Evolutionary conservation across 768 basidiomycete species (phyloP).

Genomic region (Phylloporus rhodoxanthus): DNA sequence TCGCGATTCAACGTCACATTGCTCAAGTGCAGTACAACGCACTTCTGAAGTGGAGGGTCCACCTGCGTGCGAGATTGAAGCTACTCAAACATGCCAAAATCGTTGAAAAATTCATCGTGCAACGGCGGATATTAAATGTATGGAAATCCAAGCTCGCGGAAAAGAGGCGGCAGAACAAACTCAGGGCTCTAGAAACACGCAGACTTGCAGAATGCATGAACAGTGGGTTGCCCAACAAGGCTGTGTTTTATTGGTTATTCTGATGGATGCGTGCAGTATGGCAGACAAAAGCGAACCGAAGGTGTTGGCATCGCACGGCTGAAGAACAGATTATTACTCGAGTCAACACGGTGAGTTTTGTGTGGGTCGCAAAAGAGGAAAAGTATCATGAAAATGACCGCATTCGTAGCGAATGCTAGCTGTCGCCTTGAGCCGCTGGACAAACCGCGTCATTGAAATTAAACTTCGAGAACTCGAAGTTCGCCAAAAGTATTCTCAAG

Average conservation of each 20-base stretch:
- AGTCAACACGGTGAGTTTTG: slow-evolving; percentile 35
- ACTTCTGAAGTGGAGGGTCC: slow-evolving; percentile 52
- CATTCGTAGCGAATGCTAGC: slow-evolving; percentile 45
- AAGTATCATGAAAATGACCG: slow-evolving; percentile 1
- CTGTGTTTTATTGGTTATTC: slow-evolving; percentile 1
- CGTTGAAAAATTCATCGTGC: slow-evolving; percentile 46
- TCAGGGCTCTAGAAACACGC: slow-evolving; percentile 39
- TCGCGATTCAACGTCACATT: slow-evolving; percentile 40
- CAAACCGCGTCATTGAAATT: slow-evolving; percentile 63
- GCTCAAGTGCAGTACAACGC: slow-evolving; percentile 37
- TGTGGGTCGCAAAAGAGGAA: background rate
- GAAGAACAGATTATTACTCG: slow-evolving; percentile 39
- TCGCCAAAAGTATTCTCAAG: slow-evolving; percentile 40
- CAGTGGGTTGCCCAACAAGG: slow-evolving; percentile 29
- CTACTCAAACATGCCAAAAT: slow-evolving; percentile 49
- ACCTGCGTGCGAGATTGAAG: slow-evolving; percentile 45
- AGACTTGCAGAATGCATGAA: slow-evolving; percentile 26
- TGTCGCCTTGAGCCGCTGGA: slow-evolving; percentile 55
- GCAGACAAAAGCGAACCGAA: slow-evolving; percentile 35
- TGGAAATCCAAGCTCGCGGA: slow-evolving; percentile 46
- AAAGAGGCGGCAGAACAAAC: slow-evolving; percentile 39
- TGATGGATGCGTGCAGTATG: slow-evolving; percentile 37
- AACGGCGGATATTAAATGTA: slow-evolving; percentile 41
- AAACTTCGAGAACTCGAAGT: slow-evolving; percentile 71
- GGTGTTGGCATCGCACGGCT: slow-evolving; percentile 37